Evolutionary conservation across 163 green algal genomes (phyloP), one percentile per base, ranked within the genome.

Genomic region (Coccomyxa subellipsoidea): DNA sequence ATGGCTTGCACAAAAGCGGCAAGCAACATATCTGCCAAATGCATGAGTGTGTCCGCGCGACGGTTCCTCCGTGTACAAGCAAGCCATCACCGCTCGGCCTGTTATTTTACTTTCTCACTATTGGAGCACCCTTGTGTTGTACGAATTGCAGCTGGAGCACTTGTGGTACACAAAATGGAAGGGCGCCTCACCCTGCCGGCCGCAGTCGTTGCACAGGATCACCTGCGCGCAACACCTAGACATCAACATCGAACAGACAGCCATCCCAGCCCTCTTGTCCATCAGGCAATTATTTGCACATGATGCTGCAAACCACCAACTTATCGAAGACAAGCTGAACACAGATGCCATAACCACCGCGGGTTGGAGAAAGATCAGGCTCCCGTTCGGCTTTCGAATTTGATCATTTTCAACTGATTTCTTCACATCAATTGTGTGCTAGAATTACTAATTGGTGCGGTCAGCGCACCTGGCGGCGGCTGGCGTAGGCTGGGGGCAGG

Each of bases 141-240:
- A 98, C 27, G 87, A 88, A 27, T 86, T 89, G 81, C 94, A 98
- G 27, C n/a, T 59, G 5, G 21, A 10, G 84, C 94, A 98, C 86
- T 94, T 95, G 85, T 96, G 93, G 37, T 92, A 94, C 72, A 97
- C 82, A 54, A 96, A 84, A 81, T 98, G 91, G 87, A 95, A 97
- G 6, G 80, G 69, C 31, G 90, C 90, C 75, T 90, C 86, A 53
- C 90, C 88, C 27, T 85, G 83, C 32, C 84, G 82, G n/a, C 89
- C 91, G 84, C 96, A 99, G 84, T 99, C 96, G 86, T 98, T 96
- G 91, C 96, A 99, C 77, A 96, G 88, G 31, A 99, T 90, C 25
- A 87, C 75, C 86, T 93, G 88, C 77, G 78, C 40, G 38, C n/a
- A 21, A 29, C 34, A 47, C 1, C 38, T 69, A 8, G 18, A 8